phyloP scores from a whole-genome alignment of 805 yeast genomes.

The Lipomyces mesembrius region DNA sequence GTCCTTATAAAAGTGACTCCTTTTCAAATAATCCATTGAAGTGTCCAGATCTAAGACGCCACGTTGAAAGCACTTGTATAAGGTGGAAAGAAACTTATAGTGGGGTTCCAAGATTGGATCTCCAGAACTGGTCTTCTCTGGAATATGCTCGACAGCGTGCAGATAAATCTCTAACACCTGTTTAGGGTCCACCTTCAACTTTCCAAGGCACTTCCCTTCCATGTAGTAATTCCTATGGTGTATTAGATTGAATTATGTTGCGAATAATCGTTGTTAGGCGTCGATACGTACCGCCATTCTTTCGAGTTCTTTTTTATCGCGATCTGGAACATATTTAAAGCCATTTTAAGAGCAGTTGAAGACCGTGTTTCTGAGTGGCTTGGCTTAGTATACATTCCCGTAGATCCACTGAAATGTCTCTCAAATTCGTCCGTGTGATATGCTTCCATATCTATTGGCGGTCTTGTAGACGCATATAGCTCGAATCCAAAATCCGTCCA shows the following conservation, averaged over 20 bases:
- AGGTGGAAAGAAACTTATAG: slow-evolving; percentile 61
- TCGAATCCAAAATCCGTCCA: slow-evolving; percentile 56
- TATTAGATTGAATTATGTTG: not conserved
- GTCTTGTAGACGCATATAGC: slow-evolving; percentile 49
- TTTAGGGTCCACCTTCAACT: slow-evolving; percentile 49
- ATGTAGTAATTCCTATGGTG: slow-evolving; percentile 53
- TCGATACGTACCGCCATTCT: slow-evolving; percentile 56
- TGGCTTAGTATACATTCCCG: slow-evolving; percentile 38
- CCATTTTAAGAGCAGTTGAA: slow-evolving; percentile 45
- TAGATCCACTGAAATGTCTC: slow-evolving; percentile 42
- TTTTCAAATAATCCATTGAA: slow-evolving; percentile 51
- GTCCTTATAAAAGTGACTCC: slow-evolving; percentile 45
- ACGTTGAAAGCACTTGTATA: slow-evolving; percentile 59
- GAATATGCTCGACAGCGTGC: slow-evolving; percentile 39
- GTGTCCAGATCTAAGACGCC: slow-evolving; percentile 46
- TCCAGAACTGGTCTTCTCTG: slow-evolving; percentile 34
- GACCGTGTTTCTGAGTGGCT: slow-evolving; percentile 17
- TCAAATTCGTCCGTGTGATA: slow-evolving; percentile 56
- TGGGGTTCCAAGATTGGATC: slow-evolving; percentile 80
- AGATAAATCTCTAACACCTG: slow-evolving; percentile 52
- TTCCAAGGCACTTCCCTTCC: slow-evolving; percentile 61
- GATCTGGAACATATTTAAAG: slow-evolving; percentile 52
- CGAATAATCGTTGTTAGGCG: not conserved
- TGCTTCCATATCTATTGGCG: slow-evolving; percentile 55
- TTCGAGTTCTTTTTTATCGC: slow-evolving; percentile 53